Evolutionary conservation across 805 yeast species (phyloP), one percentile per base, ranked within the genome.

Genomic region (Diddensiella caesifluorescens): DNA sequence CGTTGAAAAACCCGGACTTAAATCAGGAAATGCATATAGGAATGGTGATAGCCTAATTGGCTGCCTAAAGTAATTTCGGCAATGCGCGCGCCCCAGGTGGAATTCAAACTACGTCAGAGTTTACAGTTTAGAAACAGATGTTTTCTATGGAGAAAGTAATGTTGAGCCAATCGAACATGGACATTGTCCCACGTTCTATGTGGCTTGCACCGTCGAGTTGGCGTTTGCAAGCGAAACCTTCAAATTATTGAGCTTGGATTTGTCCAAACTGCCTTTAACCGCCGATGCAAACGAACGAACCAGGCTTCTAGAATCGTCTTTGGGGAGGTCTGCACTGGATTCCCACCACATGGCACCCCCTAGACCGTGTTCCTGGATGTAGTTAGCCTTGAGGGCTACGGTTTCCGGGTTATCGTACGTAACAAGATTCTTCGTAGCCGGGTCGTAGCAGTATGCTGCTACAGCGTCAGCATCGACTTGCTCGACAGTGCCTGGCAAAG

Each of bases 311-410:
- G 45, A 44, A 26, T 51, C 50, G 5, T 21, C 38, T 10, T 39
- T 35, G 3, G 51, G 47, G 2, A 61, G 53, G 54, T 87, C 95
- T 2, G 95, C 95, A 44, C 80, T 72, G 0, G 95, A 80, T 54
- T 90, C 97, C 97, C 97, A 90, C 81, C 85, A 89, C 77, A 92
- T 80, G 0, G 84, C 95, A 0, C 98, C 97, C 0, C 81, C 94
- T 6, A 88, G 63, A 0, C 65, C 55, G 4, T 64, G 59, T 16
- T 60, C 51, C 29, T 49, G 52, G 5, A 82, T 76, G 52, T 75
- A 87, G 22, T 64, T 53, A 0, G 86, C 87, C 58, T 90, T 92
- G 13, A 53, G 52, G 5, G 57, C 53, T 2, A 73, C 75, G 1
- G 81, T 69, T 3, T 67, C 64, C 0, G 66, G 67, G 47, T 74